Base-by-base conservation (phyloP, 176 grass and related monocot genomes). In the Zoysia japonica region DNA sequence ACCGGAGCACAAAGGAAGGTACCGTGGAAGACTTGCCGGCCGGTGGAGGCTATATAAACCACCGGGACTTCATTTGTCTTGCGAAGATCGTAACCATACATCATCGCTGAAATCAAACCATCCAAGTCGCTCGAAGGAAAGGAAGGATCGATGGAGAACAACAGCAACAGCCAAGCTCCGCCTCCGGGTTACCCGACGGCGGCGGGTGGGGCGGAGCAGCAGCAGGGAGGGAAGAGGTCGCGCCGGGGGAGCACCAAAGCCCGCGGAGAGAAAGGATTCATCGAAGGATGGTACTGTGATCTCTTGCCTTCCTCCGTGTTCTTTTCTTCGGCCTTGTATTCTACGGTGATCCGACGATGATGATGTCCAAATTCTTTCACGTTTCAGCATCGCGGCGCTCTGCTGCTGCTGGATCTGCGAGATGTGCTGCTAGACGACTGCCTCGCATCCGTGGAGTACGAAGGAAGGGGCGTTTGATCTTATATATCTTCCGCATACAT, bases 401-500 rank as follows among this genome's bases (percentile, higher is more conserved):
- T 96, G 93, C 79, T 96, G 93, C 90, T 96, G 93, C 87, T 96
- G 93, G 93, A 92, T 96, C 61, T 96, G 89, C 47, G 93, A 96
- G 90, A 92, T 89, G 79, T 96, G 93, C 79, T 96, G 93, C 78
- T 39, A 89, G 7, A 59, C 8, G 10, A 3, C 19, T 59, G 28
- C 28, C 28, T 28, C 28, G 28, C 28, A 0, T 28, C 28, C 28
- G 28, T 28, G 28, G 28, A 28, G 28, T 28, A 28, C 0, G 28
- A 28, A 28, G 28, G 28, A 28, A 28, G 28, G 28, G 28, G 28
- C 28, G 28, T 28, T 28, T 28, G 28, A 28, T 28, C 11, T 38
- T 6, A 11, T 49, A 7, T 50, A 28, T 50, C 12, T 4, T 71
- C 6, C 9, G 56, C 28, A 28, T 28, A 28, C 28, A 28, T 28